These are phyloP conservation scores for Dendrothele bispora DNA, from an alignment of 768 basidiomycete genomes.

Conservation along the genomic window DNA sequence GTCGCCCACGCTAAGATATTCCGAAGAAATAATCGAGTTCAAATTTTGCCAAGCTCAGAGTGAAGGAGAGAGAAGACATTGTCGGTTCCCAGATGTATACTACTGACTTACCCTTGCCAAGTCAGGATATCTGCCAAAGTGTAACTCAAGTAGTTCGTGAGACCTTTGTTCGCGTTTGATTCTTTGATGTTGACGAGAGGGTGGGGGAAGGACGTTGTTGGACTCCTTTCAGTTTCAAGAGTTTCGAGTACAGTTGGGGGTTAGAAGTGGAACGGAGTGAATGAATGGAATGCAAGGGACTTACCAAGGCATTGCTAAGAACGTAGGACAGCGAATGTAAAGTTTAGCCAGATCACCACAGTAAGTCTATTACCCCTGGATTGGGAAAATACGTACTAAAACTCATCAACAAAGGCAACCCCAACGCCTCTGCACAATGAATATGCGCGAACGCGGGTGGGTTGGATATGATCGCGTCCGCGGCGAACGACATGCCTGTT, in stretches of 20 bases:
- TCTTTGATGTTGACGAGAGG: slow-evolving; percentile 60
- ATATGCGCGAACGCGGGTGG: slow-evolving; percentile 68
- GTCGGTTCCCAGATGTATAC: slow-evolving; percentile 3
- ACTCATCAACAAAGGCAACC: slow-evolving; percentile 53
- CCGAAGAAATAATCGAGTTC: slow-evolving; percentile 3
- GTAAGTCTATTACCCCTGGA: neutral
- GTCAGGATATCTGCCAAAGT: slow-evolving; percentile 59
- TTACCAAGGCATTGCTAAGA: slow-evolving; percentile 65
- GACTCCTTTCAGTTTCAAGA: no score
- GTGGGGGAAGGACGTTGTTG: slow-evolving; percentile 57
- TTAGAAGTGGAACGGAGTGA: neutral
- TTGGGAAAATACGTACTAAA: slow-evolving; percentile 47
- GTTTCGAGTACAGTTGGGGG: neutral
- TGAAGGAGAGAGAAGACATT: no score
- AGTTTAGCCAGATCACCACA: no score
- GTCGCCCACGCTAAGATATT: slow-evolving; percentile 53
- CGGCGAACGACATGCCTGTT: slow-evolving; percentile 47
- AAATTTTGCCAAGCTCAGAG: no score
- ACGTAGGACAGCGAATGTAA: no score
- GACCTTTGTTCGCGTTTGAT: slow-evolving; percentile 50
- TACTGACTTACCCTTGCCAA: slow-evolving; percentile 50
- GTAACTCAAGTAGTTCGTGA: slow-evolving; percentile 61
- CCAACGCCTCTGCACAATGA: slow-evolving; percentile 64
- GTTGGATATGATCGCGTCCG: slow-evolving; percentile 67
- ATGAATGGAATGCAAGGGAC: neutral